Evolutionary conservation across 495 filamentous ascomycete genomes (phyloP).

Genomic region (Aspergillus sclerotiicarbonarius): DNA sequence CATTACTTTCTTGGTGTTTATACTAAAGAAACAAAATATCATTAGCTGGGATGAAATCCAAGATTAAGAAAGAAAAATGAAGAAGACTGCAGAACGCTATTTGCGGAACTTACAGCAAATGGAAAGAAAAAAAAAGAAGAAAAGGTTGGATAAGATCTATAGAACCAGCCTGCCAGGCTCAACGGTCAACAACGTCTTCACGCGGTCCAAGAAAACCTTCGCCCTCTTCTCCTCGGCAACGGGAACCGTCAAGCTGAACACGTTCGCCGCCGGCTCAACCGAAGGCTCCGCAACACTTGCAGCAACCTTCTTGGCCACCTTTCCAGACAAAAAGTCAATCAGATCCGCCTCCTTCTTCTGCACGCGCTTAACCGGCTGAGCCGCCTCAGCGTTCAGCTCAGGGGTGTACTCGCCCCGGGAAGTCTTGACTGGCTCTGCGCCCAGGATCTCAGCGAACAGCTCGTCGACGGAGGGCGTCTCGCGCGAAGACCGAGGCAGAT

Average conservation of each 20-base stretch:
- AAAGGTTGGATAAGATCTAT: slow-evolving; percentile 28
- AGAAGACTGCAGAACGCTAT: not conserved
- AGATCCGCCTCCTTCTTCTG: slow-evolving; percentile 60
- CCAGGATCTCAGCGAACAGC: slow-evolving; percentile 85
- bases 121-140: slow-evolving; percentile 6
- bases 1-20: slow-evolving; percentile 33
- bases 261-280: slow-evolving; percentile 57
- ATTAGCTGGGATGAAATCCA: not conserved
- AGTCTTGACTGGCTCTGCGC: slow-evolving; percentile 56
- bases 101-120: not conserved
- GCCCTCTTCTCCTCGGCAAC: slow-evolving; percentile 78
- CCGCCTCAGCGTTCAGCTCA: slow-evolving; percentile 63
- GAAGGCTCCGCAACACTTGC: slow-evolving; percentile 22
- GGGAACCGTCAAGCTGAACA: slow-evolving; percentile 76
- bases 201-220: slow-evolving; percentile 72
- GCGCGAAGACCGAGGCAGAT: slow-evolving; percentile 64
- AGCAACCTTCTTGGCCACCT: slow-evolving; percentile 34
- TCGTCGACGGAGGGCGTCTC: slow-evolving; percentile 69
- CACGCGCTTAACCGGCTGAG: slow-evolving; percentile 28
- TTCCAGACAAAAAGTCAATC: slow-evolving; percentile 70
- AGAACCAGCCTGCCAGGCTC: slow-evolving; percentile 78
- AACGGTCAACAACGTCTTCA: slow-evolving; percentile 77
- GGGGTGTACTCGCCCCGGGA: slow-evolving; percentile 65
- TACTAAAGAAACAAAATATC: slow-evolving; percentile 27
- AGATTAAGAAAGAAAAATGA: not conserved